Evolutionary conservation across 331 rosid species (phyloP).

Genomic region (Spiraea crenata): DNA sequence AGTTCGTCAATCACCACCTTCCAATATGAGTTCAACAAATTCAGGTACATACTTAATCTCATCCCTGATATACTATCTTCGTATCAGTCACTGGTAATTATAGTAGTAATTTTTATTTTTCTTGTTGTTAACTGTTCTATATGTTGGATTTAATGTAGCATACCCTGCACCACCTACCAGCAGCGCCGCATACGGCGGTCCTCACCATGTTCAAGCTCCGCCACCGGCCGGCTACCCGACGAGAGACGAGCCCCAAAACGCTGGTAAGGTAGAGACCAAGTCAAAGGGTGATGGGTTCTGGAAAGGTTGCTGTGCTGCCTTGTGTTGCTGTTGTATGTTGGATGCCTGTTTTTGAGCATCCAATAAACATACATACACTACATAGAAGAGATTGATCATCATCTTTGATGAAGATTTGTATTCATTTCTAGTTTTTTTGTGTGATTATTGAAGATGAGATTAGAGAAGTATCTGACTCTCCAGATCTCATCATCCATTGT

Average conservation of each 20-base stretch:
- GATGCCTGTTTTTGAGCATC: constrained; percentile 52
- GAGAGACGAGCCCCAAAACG: constrained; percentile 30
- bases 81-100: too few species aligned
- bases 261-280: constrained; percentile 38
- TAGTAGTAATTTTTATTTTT: too few species aligned
- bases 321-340: constrained; percentile 73
- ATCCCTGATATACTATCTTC: too few species aligned
- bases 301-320: constrained; percentile 73
- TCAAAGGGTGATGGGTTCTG: constrained; percentile 64
- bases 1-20: too few species aligned
- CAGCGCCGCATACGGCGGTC: constrained; percentile 8
- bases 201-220: constrained; percentile 23
- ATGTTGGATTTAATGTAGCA: neutral
- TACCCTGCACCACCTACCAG: constrained; percentile 24
- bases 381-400: neutral
- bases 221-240: constrained; percentile 45
- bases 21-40: constrained; percentile 24
- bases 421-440: neutral
- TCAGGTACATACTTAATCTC: too few species aligned
- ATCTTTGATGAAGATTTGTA: neutral
- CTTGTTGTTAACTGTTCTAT: too few species aligned
- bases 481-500: neutral
- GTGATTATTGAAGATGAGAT: neutral
- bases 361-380: too few species aligned
- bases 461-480: neutral